A percentile compares a stretch with the other conserved stretches of the same genome.
Conservation (phyloP, 2,329 filamentous ascomycete genomes). For the Botrytis cinerea region DNA sequence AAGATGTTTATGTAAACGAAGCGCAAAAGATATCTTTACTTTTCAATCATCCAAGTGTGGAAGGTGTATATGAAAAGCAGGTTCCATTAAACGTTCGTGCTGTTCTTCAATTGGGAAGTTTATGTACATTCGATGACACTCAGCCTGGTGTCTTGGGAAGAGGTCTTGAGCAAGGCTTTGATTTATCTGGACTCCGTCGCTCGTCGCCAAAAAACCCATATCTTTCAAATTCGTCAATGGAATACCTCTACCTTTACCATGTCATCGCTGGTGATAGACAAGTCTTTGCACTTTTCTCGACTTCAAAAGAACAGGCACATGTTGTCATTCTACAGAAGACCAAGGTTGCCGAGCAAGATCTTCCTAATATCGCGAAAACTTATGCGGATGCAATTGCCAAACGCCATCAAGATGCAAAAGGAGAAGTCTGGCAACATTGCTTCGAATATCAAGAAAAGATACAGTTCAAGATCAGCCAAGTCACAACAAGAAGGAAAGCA, state of each 20-base stretch:
- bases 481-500: constrained; percentile 86
- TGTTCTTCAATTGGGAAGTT: constrained; percentile 83
- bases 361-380: constrained; percentile 88
- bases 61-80: constrained; percentile 95
- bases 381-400: constrained; percentile 75
- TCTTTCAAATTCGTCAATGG: constrained; percentile 70
- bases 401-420: constrained; percentile 65
- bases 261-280: constrained; percentile 88
- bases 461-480: constrained; percentile 81
- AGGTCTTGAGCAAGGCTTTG: constrained; percentile 91
- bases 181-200: constrained; percentile 73
- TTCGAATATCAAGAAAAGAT: constrained; percentile 87
- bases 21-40: constrained; percentile 77
- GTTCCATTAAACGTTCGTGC: constrained; percentile 85
- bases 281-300: constrained; percentile 92
- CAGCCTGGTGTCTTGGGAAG: constrained; percentile 90
- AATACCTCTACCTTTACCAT: constrained; percentile 91
- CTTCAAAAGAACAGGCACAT: constrained; percentile 74
- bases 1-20: constrained; percentile 84
- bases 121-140: constrained; percentile 89
- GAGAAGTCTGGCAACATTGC: constrained; percentile 73
- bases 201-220: constrained; percentile 71
- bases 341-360: constrained; percentile 73
- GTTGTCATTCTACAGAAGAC: constrained; percentile 85
- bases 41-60: constrained; percentile 90